Conservation (phyloP, 116 monocot genomes). For the Trichopus zeylanicus region DNA sequence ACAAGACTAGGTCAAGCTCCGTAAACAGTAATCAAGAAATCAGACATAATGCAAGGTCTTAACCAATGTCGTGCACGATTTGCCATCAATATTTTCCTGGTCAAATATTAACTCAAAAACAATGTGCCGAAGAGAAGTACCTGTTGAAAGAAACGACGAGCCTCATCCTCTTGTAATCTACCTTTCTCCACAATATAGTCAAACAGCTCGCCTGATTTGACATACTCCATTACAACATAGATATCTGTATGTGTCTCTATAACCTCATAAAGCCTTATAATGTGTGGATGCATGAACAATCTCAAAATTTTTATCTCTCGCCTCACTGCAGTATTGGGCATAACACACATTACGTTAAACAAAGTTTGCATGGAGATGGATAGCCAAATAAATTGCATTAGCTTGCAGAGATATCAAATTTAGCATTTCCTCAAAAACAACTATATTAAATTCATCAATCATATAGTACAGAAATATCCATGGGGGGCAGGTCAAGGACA, state of each 20-base stretch:
- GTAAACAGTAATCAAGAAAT: too few species aligned
- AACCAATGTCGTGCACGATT: too few species aligned
- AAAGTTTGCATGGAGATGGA: not conserved
- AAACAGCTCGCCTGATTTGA: constrained; percentile 39
- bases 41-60: too few species aligned
- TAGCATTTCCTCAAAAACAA: too few species aligned
- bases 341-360: not conserved
- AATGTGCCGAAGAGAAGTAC: constrained; percentile 4
- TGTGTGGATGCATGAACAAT: constrained; percentile 48
- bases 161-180: constrained; percentile 42
- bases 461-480: too few species aligned
- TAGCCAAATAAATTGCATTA: not conserved
- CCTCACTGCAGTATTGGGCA: constrained; percentile 23
- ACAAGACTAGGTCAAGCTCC: too few species aligned
- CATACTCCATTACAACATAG: constrained; percentile 53
- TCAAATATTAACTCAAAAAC: not conserved
- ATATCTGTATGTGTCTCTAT: constrained; percentile 35
- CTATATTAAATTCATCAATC: too few species aligned
- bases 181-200: constrained; percentile 48
- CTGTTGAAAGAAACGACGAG: constrained; percentile 44
- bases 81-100: not conserved
- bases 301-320: constrained; percentile 46
- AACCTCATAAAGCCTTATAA: constrained; percentile 43
- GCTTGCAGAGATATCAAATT: too few species aligned
- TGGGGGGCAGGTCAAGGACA: not conserved